phyloP scores from a whole-genome alignment of 306 rosid genomes.

The Quercus suber region DNA sequence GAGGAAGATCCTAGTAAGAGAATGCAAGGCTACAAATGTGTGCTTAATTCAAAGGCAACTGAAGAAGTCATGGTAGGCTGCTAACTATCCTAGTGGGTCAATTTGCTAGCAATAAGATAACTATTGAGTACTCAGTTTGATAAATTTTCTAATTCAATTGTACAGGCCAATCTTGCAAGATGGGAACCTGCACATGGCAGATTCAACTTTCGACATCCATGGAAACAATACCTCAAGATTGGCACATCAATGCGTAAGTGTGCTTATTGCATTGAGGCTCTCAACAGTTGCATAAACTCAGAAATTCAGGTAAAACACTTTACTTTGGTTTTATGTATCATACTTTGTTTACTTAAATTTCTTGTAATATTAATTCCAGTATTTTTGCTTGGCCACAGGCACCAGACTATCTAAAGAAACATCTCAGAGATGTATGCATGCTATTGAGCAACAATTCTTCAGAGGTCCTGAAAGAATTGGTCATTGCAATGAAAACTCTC shows the following conservation, averaged over 20 bases:
- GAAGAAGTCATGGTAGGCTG: slow-evolving; percentile 43
- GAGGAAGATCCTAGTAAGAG: slow-evolving; percentile 14
- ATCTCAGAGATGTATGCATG: slow-evolving; percentile 18
- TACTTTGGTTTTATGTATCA: background rate
- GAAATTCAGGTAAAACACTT: slow-evolving; percentile 20
- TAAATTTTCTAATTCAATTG: background rate
- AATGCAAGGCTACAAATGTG: slow-evolving; percentile 36
- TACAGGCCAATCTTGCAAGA: slow-evolving; percentile 48
- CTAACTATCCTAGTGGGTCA: background rate
- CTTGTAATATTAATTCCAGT: background rate
- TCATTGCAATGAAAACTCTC: slow-evolving; percentile 26
- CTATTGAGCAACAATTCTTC: slow-evolving; percentile 32
- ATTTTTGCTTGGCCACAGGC: slow-evolving; percentile 18
- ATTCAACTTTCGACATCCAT: slow-evolving; percentile 47
- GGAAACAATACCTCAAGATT: slow-evolving; percentile 42
- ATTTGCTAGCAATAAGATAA: background rate
- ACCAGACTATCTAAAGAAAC: slow-evolving; percentile 34
- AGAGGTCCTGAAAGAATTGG: slow-evolving; percentile 38
- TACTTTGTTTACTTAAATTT: background rate
- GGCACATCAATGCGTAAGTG: slow-evolving; percentile 40
- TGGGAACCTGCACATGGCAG: slow-evolving; percentile 56
- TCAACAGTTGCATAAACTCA: slow-evolving; percentile 36
- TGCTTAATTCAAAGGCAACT: slow-evolving; percentile 30
- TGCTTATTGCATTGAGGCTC: slow-evolving; percentile 53
- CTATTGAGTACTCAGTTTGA: too few relatives aligned